Evolutionary conservation across 179 eudicot species (phyloP), one percentile per base, ranked within the genome.

Genomic region (Nepenthes alata): DNA sequence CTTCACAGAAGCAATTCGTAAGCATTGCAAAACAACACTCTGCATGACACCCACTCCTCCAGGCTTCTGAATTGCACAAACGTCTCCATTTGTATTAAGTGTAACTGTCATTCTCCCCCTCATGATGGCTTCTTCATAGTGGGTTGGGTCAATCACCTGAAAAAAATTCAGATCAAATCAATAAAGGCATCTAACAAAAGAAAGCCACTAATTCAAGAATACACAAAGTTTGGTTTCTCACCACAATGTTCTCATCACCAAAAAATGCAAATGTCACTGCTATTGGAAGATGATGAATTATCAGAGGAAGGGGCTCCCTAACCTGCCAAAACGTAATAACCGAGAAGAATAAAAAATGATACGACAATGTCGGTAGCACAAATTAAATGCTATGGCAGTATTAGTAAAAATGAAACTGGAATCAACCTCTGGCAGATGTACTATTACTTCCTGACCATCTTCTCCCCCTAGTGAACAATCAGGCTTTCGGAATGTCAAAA

Each of bases 51-150:
- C 96, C 37, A 65, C 85, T 66, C 91, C 95, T 63, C 97, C 97
- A 65, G 89, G 84, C 74, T 91, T 91, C 66, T 88, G 98, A 71
- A 91, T 83, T 61, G 96, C 83, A 65, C 98, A 91, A 37, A 89
- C 69, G 69, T 91, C 98, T 53, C 91, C 96, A 75, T 88, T 86
- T 60, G 85, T 74, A 62, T 91, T 91, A 35, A 91, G 62, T 9
- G 91, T 86, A 48, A 73, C 81, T 57, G 89, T 86, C 89, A 91
- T 73, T 71, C 83, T 88, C 66, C 96, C 96, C 55, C 76, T 83
- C 91, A 84, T 91, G 55, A 88, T 73, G 61, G 87, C 81, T 76
- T 88, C 97, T 79, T 91, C 97, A 66, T 58, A 58, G 69, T 79
- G 85, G 61, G 84, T 72, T 5, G 97, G 97, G 64, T 91, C 97